Percentiles rank a stretch among this genome's conserved stretches.
Conservation (phyloP, 1,139 yeast species). For the Suhomyces anneliseae region DNA sequence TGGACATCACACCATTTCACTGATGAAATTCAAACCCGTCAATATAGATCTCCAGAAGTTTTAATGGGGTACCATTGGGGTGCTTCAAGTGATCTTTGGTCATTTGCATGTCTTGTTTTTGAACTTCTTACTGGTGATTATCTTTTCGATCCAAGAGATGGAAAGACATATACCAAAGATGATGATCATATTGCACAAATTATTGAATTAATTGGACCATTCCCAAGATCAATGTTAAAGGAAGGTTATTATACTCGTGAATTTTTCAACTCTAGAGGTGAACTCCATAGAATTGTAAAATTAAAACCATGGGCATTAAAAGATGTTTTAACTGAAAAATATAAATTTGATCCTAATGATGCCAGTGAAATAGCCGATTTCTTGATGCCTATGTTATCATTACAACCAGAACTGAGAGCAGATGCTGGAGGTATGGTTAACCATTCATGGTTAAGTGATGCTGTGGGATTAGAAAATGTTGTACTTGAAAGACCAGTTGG, state of each 20-base stretch:
- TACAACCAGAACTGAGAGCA: conserved; percentile 69
- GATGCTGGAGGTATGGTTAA: conserved; percentile 42
- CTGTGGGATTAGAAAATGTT: conserved; percentile 23
- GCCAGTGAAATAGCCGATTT: conserved; percentile 48
- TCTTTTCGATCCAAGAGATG: conserved; percentile 49
- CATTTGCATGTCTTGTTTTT: conserved; percentile 47
- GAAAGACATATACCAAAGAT: conserved; percentile 47
- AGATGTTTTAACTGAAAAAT: conserved; percentile 47
- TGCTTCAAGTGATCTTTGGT: conserved; percentile 50
- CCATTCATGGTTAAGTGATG: conserved; percentile 44
- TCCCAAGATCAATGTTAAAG: conserved; percentile 44
- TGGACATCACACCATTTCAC: conserved; percentile 52
- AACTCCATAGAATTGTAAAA: conserved; percentile 30
- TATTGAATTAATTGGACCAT: conserved; percentile 45
- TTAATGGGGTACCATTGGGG: conserved; percentile 53
- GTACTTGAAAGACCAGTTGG: conserved; percentile 48
- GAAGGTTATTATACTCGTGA: conserved; percentile 46
- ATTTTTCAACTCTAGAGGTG: conserved; percentile 37
- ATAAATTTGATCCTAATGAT: conserved; percentile 33
- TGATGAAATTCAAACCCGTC: conserved; percentile 52
- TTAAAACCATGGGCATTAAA: conserved; percentile 52
- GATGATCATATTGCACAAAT: conserved; percentile 54
- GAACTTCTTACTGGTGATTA: conserved; percentile 52
- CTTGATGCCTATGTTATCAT: conserved; percentile 67
- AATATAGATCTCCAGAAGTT: conserved; percentile 50